Evolutionary conservation across 495 filamentous ascomycete genomes (phyloP).

Genomic region (Beverwykella pulmonaria): DNA sequence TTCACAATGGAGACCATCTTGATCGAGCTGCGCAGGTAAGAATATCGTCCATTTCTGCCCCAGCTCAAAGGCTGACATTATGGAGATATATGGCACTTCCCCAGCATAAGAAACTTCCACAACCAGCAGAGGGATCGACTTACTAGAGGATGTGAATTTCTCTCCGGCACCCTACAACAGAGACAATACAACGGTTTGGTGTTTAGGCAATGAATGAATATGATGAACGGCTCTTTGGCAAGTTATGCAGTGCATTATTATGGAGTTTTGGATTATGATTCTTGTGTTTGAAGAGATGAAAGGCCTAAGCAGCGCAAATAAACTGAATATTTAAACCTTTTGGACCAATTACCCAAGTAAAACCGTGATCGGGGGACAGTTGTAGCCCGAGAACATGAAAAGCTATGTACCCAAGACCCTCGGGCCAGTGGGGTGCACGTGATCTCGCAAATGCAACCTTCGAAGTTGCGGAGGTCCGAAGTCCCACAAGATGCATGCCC

Average conservation of each 20-base stretch:
- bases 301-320: background rate
- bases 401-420: too few relatives aligned
- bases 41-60: background rate
- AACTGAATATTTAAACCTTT: background rate
- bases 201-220: background rate
- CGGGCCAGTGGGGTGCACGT: too few relatives aligned
- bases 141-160: slow-evolving; percentile 44
- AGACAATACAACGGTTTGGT: background rate
- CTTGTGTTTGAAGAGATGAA: slow-evolving; percentile 17
- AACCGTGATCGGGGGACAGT: too few relatives aligned
- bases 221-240: background rate
- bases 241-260: slow-evolving; percentile 30
- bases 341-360: background rate
- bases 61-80: slow-evolving; percentile 27
- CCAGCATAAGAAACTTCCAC: slow-evolving; percentile 90
- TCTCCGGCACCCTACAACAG: background rate
- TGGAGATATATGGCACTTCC: slow-evolving; percentile 91
- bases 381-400: too few relatives aligned
- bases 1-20: slow-evolving; percentile 93
- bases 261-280: slow-evolving; percentile 27
- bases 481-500: slow-evolving; percentile 41
- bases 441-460: too few relatives aligned
- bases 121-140: slow-evolving; percentile 85
- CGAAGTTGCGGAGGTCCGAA: too few relatives aligned
- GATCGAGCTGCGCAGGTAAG: slow-evolving; percentile 79